A percentile compares a stretch with the other conserved stretches of the same genome.
Evolutionary conservation across 2,329 filamentous ascomycete species (phyloP).

Genomic region (Fusarium ramigenum): DNA sequence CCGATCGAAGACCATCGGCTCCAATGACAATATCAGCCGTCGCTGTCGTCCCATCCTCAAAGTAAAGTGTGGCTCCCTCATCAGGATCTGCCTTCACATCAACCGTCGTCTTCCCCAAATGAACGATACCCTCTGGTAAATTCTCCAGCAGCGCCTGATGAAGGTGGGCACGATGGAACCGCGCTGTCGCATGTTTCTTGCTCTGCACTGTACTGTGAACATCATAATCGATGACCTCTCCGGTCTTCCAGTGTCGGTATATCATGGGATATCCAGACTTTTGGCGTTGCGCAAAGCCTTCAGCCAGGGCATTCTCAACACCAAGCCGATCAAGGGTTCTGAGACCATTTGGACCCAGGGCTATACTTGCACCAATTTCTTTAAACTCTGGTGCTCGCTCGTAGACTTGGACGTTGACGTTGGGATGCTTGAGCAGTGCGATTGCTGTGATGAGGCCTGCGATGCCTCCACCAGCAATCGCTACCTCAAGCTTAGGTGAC

Average conservation of each 20-base stretch:
- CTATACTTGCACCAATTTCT: constrained; percentile 50
- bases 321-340: constrained; percentile 49
- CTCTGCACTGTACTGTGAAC: background rate
- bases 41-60: constrained; percentile 57
- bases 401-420: constrained; percentile 59
- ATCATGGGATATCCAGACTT: background rate
- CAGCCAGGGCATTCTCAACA: background rate
- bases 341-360: constrained; percentile 63
- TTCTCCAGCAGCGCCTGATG: constrained; percentile 46
- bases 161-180: background rate
- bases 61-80: constrained; percentile 52
- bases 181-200: background rate
- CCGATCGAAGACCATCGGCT: constrained; percentile 54
- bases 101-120: background rate
- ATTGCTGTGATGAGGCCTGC: constrained; percentile 60
- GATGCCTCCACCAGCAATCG: constrained; percentile 61
- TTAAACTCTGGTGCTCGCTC: constrained; percentile 57
- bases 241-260: background rate
- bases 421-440: constrained; percentile 52
- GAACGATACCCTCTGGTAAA: background rate
- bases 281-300: background rate
- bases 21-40: constrained; percentile 60
- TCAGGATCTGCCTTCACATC: constrained; percentile 47
- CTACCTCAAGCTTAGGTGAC: constrained; percentile 38
- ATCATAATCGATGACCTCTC: background rate